Evolutionary conservation across 2,329 filamentous ascomycete species (phyloP).

Genomic region (Grosmannia penicillata): DNA sequence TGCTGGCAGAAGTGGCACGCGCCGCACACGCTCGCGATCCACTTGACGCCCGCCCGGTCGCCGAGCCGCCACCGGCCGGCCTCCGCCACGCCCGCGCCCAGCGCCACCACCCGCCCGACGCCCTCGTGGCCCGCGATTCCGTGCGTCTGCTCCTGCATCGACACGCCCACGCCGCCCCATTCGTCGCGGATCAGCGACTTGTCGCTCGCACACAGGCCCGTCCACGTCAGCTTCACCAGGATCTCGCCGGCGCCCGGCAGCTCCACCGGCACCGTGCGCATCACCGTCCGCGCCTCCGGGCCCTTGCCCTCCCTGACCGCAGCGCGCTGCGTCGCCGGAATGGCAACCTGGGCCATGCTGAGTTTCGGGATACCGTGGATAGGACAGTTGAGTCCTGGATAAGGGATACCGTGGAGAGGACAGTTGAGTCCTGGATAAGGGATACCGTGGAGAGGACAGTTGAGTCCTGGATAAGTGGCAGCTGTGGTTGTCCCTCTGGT

Average conservation of each 20-base stretch:
- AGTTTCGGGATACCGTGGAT: background rate
- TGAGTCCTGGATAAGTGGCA: no score
- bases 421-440: no score
- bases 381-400: background rate
- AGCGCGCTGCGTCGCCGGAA: constrained; percentile 6
- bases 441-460: no score
- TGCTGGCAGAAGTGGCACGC: constrained; percentile 5
- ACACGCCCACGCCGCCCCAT: constrained; percentile 5
- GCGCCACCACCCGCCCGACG: constrained; percentile 4
- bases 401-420: no score
- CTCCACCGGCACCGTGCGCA: constrained; percentile 1
- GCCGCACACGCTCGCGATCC: constrained; percentile 4
- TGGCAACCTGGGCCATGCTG: constrained; percentile 2
- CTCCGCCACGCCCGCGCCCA: constrained; percentile 3
- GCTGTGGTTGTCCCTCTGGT: no score
- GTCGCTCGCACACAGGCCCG: constrained; percentile 9
- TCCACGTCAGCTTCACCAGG: constrained; percentile 8
- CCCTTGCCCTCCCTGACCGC: constrained; percentile 6
- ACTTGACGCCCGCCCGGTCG: constrained; percentile 7
- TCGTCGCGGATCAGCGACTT: constrained; percentile 9
- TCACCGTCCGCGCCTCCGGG: background rate
- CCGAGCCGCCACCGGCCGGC: constrained; percentile 4
- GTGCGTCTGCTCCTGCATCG: constrained; percentile 1
- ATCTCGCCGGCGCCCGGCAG: constrained; percentile 7
- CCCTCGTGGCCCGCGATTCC: constrained; percentile 8